These are phyloP conservation scores for Oxalis stricta DNA, from an alignment of 441 rosid species.

Conservation along the genomic window DNA sequence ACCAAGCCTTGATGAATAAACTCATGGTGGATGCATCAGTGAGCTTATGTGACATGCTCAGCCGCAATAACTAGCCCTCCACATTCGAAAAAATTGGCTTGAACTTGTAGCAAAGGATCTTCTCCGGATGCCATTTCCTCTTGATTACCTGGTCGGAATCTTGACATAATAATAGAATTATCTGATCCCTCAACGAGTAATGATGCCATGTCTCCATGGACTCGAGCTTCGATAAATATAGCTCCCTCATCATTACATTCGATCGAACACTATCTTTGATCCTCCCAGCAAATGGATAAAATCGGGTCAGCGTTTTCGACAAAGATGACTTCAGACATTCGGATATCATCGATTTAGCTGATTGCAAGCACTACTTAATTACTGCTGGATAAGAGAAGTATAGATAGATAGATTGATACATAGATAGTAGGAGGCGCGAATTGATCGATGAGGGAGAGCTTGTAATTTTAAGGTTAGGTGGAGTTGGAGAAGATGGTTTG, in stretches of 20 bases:
- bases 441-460: slow-evolving; percentile 12
- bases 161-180: slow-evolving; percentile 8
- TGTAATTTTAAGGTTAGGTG: neutral
- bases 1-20: slow-evolving; percentile 12
- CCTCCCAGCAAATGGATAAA: slow-evolving; percentile 8
- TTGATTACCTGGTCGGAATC: slow-evolving; percentile 16
- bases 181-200: slow-evolving; percentile 15
- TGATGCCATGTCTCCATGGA: slow-evolving; percentile 16
- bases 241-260: slow-evolving; percentile 33
- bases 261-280: slow-evolving; percentile 7
- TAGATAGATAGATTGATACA: neutral
- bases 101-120: slow-evolving; percentile 11
- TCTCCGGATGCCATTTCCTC: slow-evolving; percentile 13
- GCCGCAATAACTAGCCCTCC: slow-evolving; percentile 21
- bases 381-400: slow-evolving; percentile 5
- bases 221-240: slow-evolving; percentile 26
- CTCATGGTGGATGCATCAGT: slow-evolving; percentile 13
- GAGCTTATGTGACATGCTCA: slow-evolving; percentile 16
- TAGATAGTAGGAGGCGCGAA: slow-evolving; percentile 3
- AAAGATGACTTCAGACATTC: slow-evolving; percentile 10
- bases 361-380: neutral
- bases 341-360: neutral
- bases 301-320: slow-evolving; percentile 8
- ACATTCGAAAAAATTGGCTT: slow-evolving; percentile 17
- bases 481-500: slow-evolving; percentile 19